Evolutionary conservation across 2,329 filamentous ascomycete genomes (phyloP), one percentile per base, ranked within the genome.

Genomic region (Fusarium heterosporum): DNA sequence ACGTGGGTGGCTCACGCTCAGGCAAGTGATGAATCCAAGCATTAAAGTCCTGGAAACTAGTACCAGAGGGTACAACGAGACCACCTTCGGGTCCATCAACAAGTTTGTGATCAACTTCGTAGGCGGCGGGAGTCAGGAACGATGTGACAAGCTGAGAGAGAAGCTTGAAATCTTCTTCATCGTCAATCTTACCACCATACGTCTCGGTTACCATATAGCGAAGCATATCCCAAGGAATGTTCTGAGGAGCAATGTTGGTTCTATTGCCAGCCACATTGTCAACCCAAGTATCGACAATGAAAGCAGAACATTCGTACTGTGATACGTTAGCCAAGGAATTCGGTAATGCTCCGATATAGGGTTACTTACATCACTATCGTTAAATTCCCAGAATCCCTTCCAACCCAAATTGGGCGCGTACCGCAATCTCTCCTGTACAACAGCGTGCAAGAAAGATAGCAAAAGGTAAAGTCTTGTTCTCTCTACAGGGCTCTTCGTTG

Each of bases 321-420:
- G 36, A 17, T 30, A 14, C 46, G 58, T 61, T 42, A 40, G 42
- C 12, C 16, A 34, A 16, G 3, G 29, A 38, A 16, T 38, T 19
- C 16, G 34, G 30, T 26, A 9, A 13, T 22, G 6, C 8, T 6
- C 53, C 17, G 19, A 36, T 12, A 9, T 19, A n/a, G 10, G 14
- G 12, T 7, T 29, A 89, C 92, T 91, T 87, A 96, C 93, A 80
- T 99, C 96, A 72, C 94, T 97, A 79, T 99, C 96, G 77, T 99
- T 99, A 79, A 99, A 99, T 80, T 99, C 96, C 96, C 96, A 99
- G 85, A 97, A 97, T 53, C 93, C 93, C 83, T 97, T 97, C 96
- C 96, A 99, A 62, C 96, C 96, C 55, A 99, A 83, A 57, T 87
- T 95, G 1, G 96, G 96, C 25, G 95, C 94, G 77, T 99, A 99